Conservation (phyloP, 2,329 filamentous ascomycete species). For the Bipolaris sorokiniana region DNA sequence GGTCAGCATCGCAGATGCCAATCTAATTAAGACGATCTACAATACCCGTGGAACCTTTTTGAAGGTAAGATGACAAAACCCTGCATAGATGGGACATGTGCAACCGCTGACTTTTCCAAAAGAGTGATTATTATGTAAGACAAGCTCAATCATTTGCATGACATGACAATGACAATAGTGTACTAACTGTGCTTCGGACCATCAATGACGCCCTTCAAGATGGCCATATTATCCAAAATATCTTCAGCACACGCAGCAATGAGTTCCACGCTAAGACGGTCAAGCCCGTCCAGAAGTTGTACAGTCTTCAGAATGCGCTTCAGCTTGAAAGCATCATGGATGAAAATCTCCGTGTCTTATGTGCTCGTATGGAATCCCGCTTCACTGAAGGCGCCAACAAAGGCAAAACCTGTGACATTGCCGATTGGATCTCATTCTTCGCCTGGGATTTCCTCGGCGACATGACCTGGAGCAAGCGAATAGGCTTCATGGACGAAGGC, state of each 20-base stretch:
- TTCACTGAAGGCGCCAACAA: conserved; percentile 34
- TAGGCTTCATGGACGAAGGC: conserved; percentile 53
- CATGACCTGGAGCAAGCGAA: conserved; percentile 50
- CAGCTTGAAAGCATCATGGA: conserved; percentile 40
- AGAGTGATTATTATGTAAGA: conserved; percentile 41
- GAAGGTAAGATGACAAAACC: conserved; percentile 27
- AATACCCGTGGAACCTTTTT: conserved; percentile 40
- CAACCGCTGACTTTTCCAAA: background rate
- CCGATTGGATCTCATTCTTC: conserved; percentile 44
- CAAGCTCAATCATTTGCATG: background rate
- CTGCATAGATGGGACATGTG: background rate
- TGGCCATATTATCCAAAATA: conserved; percentile 38
- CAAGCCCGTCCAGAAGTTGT: conserved; percentile 41
- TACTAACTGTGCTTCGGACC: conserved; percentile 2
- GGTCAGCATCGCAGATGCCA: conserved; percentile 38
- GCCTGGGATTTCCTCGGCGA: conserved; percentile 47
- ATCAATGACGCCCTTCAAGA: conserved; percentile 45
- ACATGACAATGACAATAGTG: background rate
- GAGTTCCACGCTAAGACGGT: conserved; percentile 33
- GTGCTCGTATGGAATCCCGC: conserved; percentile 32
- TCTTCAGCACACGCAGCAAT: conserved; percentile 44
- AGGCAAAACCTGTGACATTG: conserved; percentile 39
- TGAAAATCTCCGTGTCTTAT: conserved; percentile 29
- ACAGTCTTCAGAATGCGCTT: conserved; percentile 31
- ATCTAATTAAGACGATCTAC: conserved; percentile 44